Conservation (phyloP, 2,329 filamentous ascomycete genomes). For the Emmonsiellopsis sp. region DNA sequence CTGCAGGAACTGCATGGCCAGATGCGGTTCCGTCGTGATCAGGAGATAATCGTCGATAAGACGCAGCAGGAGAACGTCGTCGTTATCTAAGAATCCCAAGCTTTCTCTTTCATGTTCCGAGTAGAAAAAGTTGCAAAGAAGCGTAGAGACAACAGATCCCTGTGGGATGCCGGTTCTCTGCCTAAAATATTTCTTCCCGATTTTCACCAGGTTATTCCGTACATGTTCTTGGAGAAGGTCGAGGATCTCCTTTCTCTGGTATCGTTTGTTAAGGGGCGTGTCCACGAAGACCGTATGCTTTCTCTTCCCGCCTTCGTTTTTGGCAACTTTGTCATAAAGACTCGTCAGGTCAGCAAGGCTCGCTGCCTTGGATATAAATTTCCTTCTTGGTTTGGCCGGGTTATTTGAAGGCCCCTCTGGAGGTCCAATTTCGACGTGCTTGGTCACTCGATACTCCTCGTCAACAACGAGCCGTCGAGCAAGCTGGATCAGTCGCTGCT, state of each 20-base stretch:
- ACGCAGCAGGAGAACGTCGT: conserved; percentile 59
- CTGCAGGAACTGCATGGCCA: conserved; percentile 65
- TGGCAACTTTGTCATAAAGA: conserved; percentile 39
- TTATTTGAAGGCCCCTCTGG: conserved; percentile 21
- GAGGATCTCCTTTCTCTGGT: conserved; percentile 54
- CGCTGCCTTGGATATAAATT: conserved; percentile 48
- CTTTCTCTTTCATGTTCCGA: conserved; percentile 68
- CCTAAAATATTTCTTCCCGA: conserved; percentile 79
- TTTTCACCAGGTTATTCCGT: conserved; percentile 73
- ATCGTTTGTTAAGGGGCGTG: conserved; percentile 48
- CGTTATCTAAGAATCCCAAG: conserved; percentile 52
- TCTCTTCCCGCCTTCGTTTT: conserved; percentile 10
- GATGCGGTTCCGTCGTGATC: conserved; percentile 59
- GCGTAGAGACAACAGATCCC: conserved; percentile 76
- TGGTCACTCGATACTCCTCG: conserved; percentile 59
- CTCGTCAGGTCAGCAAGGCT: conserved; percentile 33
- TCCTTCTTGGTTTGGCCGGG: conserved; percentile 24
- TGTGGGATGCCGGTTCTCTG: conserved; percentile 89
- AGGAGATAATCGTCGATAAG: conserved; percentile 91
- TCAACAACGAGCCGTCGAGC: conserved; percentile 51
- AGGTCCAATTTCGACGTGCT: conserved; percentile 63
- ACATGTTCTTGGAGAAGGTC: conserved; percentile 70
- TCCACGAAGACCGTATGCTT: conserved; percentile 70
- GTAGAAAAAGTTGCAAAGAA: conserved; percentile 94
- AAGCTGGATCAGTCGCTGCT: conserved; percentile 60